Evolutionary conservation across 345 rosid species (phyloP), one percentile per base, ranked within the genome.

Genomic region (Atalantia buxifolia): DNA sequence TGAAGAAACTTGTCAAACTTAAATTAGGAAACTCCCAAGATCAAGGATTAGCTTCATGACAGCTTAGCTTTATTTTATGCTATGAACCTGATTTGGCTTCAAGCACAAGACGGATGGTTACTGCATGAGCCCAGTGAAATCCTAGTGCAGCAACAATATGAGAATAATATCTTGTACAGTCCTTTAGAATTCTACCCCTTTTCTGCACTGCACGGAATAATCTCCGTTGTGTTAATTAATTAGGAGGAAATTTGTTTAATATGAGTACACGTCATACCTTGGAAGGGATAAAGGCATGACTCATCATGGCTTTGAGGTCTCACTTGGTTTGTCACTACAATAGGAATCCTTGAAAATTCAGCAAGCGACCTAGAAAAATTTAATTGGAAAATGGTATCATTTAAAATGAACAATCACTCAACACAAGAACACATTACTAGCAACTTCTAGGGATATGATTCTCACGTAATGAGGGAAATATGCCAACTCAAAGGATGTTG

Each of bases 301-400:
- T 83, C 91, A 59, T 89, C 83, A 33, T 25, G 82, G 84, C 81
- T 88, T 72, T 87, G 98, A 68, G 94, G 90, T 86, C 93, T 87
- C 83, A 92, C 98, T 93, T 92, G 98, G 81, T 92, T 94, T 74
- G 98, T 94, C 69, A 95, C 98, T 42, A 93, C 77, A 60, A 95
- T 78, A 71, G 93, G 98, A 78, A 95, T 90, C 86, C 92, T 81
- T 16, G 95, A 91, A 81, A 91, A 85, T 69, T 93, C 98, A 79
- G 97, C 95, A 56, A 93, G 93, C 28, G 97, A 92, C 91, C 98
- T 93, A 76, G 61, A 62, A 8, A 53, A 25, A 56, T 78, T 78
- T 78, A 61, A 19, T 45, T 45, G 50, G 18, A 45, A 77, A 7
- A 60, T 24, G 56, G 57, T 19, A 77, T 74, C 40, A 84, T 55